A percentile compares a stretch with the other conserved stretches of the same genome.
These are phyloP conservation scores for Nicotiana noctiflora DNA, from an alignment of 257 asterid species.

Conservation along the genomic window DNA sequence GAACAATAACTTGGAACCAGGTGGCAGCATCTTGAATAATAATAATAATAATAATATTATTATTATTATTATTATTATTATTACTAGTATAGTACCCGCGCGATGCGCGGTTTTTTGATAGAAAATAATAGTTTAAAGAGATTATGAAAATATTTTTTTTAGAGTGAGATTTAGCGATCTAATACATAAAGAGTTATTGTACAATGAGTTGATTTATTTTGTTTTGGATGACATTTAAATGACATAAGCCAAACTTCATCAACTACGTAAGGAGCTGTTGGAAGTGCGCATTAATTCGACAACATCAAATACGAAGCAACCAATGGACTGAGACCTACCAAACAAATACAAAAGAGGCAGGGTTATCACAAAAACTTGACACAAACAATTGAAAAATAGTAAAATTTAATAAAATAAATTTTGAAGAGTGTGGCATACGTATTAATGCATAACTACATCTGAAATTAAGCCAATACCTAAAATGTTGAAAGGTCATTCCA, in stretches of 20 bases:
- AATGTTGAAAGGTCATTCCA: neutral
- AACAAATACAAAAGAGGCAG: neutral
- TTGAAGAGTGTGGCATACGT: neutral
- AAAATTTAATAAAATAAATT: neutral
- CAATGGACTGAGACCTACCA: neutral
- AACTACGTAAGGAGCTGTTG: neutral
- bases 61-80: too few relatives aligned
- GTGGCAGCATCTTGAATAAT: too few relatives aligned
- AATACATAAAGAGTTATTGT: too few relatives aligned
- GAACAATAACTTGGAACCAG: too few relatives aligned
- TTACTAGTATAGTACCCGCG: too few relatives aligned
- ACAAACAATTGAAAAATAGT: neutral
- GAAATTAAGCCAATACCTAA: neutral
- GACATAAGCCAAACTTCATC: neutral
- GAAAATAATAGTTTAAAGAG: too few relatives aligned
- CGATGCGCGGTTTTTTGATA: too few relatives aligned
- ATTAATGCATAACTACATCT: neutral
- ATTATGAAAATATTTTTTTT: too few relatives aligned
- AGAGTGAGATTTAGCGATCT: too few relatives aligned
- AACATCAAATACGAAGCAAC: neutral
- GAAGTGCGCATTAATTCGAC: neutral
- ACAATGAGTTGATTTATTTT: too few relatives aligned
- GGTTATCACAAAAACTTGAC: neutral
- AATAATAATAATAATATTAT: too few relatives aligned
- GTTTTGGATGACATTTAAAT: neutral